Conservation (phyloP, 495 filamentous ascomycete species). For the Neurospora hispaniola region DNA sequence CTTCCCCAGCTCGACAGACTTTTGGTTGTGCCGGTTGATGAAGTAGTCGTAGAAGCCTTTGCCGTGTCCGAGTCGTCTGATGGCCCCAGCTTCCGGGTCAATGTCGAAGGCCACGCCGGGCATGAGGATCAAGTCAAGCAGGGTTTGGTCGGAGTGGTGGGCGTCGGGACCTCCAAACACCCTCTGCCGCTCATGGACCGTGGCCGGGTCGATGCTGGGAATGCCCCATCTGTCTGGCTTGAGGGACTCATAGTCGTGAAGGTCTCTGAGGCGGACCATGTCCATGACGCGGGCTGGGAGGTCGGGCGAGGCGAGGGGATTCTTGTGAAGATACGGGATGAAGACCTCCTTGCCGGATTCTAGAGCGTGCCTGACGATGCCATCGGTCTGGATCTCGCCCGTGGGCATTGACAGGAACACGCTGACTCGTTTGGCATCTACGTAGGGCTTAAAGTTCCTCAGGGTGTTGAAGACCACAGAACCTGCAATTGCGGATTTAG, state of each 20-base stretch:
- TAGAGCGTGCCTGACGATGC: slow-evolving; percentile 73
- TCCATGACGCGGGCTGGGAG: slow-evolving; percentile 68
- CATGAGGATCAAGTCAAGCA: slow-evolving; percentile 78
- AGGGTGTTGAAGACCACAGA: slow-evolving; percentile 45
- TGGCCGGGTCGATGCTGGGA: slow-evolving; percentile 57
- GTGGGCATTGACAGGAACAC: slow-evolving; percentile 89
- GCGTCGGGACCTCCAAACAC: slow-evolving; percentile 50
- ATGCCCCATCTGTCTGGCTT: slow-evolving; percentile 84
- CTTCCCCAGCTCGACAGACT: slow-evolving; percentile 27
- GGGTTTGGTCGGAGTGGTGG: slow-evolving; percentile 33
- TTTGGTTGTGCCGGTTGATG: slow-evolving; percentile 56
- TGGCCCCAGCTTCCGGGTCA: slow-evolving; percentile 31
- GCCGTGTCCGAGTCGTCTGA: slow-evolving; percentile 80
- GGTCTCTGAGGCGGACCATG: slow-evolving; percentile 69
- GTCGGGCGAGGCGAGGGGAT: slow-evolving; percentile 29
- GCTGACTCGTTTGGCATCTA: slow-evolving; percentile 59
- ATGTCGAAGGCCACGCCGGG: slow-evolving; percentile 88
- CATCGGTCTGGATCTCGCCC: slow-evolving; percentile 70
- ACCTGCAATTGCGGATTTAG: slow-evolving; percentile 35
- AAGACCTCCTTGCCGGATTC: slow-evolving; percentile 71
- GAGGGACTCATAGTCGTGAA: slow-evolving; percentile 65
- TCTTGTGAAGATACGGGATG: slow-evolving; percentile 74
- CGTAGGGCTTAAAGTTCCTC: slow-evolving; percentile 46
- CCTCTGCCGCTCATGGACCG: slow-evolving; percentile 52
- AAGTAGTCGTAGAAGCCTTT: slow-evolving; percentile 97